These are phyloP conservation scores for Zoysia pacifica DNA, from an alignment of 176 grass and related monocot genomes.

Conservation along the genomic window DNA sequence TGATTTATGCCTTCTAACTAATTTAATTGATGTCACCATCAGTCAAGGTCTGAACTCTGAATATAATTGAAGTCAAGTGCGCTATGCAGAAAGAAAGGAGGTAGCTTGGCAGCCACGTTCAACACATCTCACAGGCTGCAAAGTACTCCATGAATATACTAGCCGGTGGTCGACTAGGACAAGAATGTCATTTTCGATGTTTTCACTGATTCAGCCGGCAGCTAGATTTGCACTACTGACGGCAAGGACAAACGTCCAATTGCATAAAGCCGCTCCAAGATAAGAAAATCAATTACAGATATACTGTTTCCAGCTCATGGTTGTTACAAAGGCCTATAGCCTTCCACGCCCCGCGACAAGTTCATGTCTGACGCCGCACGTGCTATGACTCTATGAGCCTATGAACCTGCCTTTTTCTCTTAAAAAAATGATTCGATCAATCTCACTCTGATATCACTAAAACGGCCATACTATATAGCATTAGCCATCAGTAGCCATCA, in stretches of 20 bases:
- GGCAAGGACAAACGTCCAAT: background rate
- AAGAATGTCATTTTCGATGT: background rate
- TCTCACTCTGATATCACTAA: background rate
- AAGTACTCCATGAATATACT: background rate
- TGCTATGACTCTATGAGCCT: background rate
- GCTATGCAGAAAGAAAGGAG: background rate
- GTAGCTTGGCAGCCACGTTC: constrained; percentile 19
- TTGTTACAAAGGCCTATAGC: background rate
- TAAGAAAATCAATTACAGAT: background rate
- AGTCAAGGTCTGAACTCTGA: background rate
- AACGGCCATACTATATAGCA: background rate
- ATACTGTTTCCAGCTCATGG: background rate
- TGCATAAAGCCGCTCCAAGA: background rate
- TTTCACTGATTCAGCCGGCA: background rate
- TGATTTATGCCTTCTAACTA: background rate
- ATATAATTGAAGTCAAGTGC: background rate
- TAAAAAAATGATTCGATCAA: background rate
- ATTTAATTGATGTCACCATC: background rate
- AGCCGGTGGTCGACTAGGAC: background rate
- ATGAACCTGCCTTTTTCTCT: background rate
- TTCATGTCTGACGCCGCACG: constrained; percentile 10
- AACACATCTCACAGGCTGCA: background rate
- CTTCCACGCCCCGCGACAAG: background rate
- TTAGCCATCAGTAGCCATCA: background rate
- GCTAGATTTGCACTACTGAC: background rate